A percentile compares a stretch with the other conserved stretches of the same genome.
Evolutionary conservation across 176 grass and related monocot genomes (phyloP).

Genomic region (Carex scoparia): DNA sequence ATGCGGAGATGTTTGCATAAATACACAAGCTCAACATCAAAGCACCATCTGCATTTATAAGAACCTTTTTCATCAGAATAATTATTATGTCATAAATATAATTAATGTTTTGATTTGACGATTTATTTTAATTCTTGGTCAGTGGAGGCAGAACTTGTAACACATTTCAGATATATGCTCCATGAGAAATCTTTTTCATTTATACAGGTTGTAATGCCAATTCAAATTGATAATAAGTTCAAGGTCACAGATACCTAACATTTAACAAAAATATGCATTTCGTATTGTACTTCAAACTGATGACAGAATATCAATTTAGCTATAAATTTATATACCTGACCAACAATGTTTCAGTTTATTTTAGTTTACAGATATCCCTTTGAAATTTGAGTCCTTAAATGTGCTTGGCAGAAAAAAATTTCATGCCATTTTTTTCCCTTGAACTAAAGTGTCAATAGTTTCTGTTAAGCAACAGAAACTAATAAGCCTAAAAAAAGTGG

Average conservation of each 20-base stretch:
- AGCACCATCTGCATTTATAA: slow-evolving; percentile 70
- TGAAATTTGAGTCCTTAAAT: background rate
- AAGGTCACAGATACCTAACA: background rate
- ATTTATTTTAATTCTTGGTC: background rate
- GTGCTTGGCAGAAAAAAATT: background rate
- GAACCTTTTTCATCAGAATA: background rate
- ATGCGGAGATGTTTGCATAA: slow-evolving; percentile 80
- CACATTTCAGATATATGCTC: background rate
- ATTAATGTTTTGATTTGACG: background rate
- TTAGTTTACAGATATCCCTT: background rate
- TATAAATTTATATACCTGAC: background rate
- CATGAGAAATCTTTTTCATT: background rate
- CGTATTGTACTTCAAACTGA: background rate
- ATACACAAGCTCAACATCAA: slow-evolving; percentile 92
- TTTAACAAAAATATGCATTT: slow-evolving; percentile 7
- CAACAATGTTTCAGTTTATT: background rate
- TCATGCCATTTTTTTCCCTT: background rate
- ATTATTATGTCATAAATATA: background rate
- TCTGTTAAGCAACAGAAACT: background rate
- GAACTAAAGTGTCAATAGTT: background rate
- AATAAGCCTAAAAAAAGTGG: background rate
- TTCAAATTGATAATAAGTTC: background rate
- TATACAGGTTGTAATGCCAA: background rate
- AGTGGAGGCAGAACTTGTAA: background rate
- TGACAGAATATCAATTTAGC: background rate